These are phyloP conservation scores for Hymenoscyphus albidus DNA, from an alignment of 2,329 filamentous ascomycete genomes.

Conservation along the genomic window DNA sequence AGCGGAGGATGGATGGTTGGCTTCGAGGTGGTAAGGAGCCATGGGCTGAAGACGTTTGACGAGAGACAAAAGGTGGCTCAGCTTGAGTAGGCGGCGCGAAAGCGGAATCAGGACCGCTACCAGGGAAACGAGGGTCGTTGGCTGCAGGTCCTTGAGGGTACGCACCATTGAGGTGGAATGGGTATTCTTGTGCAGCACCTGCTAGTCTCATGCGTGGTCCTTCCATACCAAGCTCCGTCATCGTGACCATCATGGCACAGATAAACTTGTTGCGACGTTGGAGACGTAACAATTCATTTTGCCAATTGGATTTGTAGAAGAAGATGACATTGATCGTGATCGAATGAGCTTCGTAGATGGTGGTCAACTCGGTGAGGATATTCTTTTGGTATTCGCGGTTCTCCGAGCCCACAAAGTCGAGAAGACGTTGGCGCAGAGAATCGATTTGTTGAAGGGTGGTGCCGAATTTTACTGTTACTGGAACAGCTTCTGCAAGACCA, in stretches of 20 bases:
- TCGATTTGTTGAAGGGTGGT: constrained; percentile 82
- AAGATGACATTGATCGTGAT: constrained; percentile 90
- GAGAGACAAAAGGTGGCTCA: constrained; percentile 39
- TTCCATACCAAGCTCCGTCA: constrained; percentile 43
- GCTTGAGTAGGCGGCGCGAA: constrained; percentile 24
- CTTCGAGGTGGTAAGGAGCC: constrained; percentile 23
- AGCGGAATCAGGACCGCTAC: constrained; percentile 29
- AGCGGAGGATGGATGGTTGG: constrained; percentile 53
- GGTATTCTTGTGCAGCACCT: constrained; percentile 30
- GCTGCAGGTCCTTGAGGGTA: constrained; percentile 24
- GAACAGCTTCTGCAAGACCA: constrained; percentile 79
- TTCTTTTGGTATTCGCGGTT: constrained; percentile 87
- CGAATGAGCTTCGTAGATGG: constrained; percentile 77
- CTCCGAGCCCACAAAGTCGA: constrained; percentile 78
- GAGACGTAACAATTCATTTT: constrained; percentile 87
- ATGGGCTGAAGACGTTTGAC: constrained; percentile 28
- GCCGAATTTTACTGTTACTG: constrained; percentile 82
- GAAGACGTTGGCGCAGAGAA: constrained; percentile 70
- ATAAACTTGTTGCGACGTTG: constrained; percentile 93
- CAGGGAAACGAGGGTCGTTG: constrained; percentile 16
- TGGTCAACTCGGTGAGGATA: constrained; percentile 78
- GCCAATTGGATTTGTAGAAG: constrained; percentile 97
- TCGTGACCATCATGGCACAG: constrained; percentile 81
- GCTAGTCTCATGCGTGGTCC: constrained; percentile 34
- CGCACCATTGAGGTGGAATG: constrained; percentile 30